Conservation (phyloP, 352 stramenopile species). For the Phytophthora citrophthora region DNA sequence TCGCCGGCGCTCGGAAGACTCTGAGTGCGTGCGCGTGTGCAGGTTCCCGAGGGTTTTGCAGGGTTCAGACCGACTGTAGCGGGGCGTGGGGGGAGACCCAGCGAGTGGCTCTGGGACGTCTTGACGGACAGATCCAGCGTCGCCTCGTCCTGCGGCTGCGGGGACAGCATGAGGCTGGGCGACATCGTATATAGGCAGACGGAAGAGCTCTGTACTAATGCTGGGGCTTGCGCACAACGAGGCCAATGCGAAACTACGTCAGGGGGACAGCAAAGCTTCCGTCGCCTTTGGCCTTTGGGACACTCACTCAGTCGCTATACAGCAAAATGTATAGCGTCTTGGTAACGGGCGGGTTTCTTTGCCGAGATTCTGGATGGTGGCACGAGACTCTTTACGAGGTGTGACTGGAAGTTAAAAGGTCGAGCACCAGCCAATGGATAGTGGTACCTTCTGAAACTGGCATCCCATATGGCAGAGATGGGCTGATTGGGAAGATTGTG, state of each 20-base stretch:
- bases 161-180: slow-evolving; percentile 31
- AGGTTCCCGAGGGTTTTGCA: not conserved
- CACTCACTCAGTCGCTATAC: slow-evolving; percentile 11
- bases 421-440: slow-evolving; percentile 3
- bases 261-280: not conserved
- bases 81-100: slow-evolving; percentile 14
- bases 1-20: slow-evolving; percentile 28
- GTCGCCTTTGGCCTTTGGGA: slow-evolving; percentile 17
- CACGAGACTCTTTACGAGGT: not conserved
- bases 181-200: slow-evolving; percentile 9
- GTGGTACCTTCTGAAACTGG: slow-evolving; percentile 6
- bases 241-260: slow-evolving; percentile 26
- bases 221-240: not conserved
- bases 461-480: slow-evolving; percentile 12
- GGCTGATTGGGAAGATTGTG: not conserved
- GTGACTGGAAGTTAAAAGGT: not conserved
- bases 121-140: slow-evolving; percentile 10
- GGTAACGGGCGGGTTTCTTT: slow-evolving; percentile 21
- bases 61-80: slow-evolving; percentile 25
- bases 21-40: slow-evolving; percentile 35
- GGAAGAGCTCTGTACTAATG: not conserved
- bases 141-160: slow-evolving; percentile 23
- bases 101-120: not conserved
- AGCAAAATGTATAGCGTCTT: slow-evolving; percentile 7
- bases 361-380: not conserved